Base-by-base conservation (phyloP, 208 protist species). In the Novymonas esmeraldas region DNA sequence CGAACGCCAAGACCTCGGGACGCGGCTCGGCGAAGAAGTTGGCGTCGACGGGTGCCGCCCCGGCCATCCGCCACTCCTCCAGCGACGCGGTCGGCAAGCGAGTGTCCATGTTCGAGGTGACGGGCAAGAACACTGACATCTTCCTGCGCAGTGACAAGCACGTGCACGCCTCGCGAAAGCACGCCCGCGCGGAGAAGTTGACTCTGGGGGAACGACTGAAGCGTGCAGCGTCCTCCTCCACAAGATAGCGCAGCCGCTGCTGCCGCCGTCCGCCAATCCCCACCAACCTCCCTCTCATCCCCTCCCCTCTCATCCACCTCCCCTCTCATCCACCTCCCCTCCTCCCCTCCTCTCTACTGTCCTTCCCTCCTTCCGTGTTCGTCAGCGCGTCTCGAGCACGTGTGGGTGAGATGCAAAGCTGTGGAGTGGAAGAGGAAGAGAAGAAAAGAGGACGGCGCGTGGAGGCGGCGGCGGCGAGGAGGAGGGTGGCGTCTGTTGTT, bases 41-140 rank as follows among this genome's bases (percentile, higher is more conserved):
- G n/a, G n/a, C n/a, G n/a, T n/a, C n/a, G n/a, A n/a, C n/a, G n/a
- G n/a, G n/a, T n/a, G n/a, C n/a, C n/a, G n/a, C n/a, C n/a, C n/a
- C n/a, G n/a, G n/a, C n/a, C n/a, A n/a, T 16, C 34, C 36, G 3
- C 9, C n/a, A 59, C 13, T 29, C 6, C 18, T 9, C 3, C 2
- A 16, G 10, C 36, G n/a, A 1, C 29, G 20, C 54, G 24, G 31
- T 11, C 6, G 54, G n/a, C n/a, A 75, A 68, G 61, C 70, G 79
- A 55, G 89, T 95, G 51, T 84, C 70, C 29, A 85, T 95, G 79
- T 95, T 84, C 44, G 89, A 92, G 65, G 82, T 85, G 11, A 73
- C 84, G 24, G 71, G 77, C 33, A 81, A 76, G 3, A 73, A 70
- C 46, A 69, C 70, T 3, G 70, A 78, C 13, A 46, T 83, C 13